Evolutionary conservation across 192 early-diverging fungal genomes (phyloP), one percentile per base, ranked within the genome.

Genomic region (Paraglomus occultum): DNA sequence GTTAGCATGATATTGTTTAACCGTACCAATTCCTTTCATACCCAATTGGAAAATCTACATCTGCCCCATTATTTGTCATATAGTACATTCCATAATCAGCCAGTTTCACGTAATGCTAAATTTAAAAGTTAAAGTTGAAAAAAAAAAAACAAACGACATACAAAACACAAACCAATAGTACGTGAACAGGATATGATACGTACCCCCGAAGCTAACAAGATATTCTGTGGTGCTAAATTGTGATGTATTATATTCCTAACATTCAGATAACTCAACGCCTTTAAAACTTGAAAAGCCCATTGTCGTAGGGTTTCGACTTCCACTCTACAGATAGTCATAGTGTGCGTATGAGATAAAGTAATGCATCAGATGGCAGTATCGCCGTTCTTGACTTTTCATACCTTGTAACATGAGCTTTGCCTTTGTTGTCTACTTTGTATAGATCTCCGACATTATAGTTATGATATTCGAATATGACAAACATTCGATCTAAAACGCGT

Each of bases 41-140:
- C 78, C 85, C 84, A 54, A 88, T 78, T 1, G 85, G 84, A 68
- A 88, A 88, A 57, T 87, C 82, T 1, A 88, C 82, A 63, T 86
- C 57, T 18, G 64, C 68, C 0, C 84, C 84, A 11, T 77, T 75
- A 31, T 77, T 72, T 6, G 87, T 88, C 82, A 88, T 87, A 52
- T 82, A 79, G 38, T 70, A 80, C 6, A 88, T 74, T 42, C 87
- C 87, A 73, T 81, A 84, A 46, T 87, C 81, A 8, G 71, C 75
- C 8, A 88, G 55, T 63, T 85, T 86, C 39, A 84, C 60, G 9
- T 70, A 42, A 8, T 73, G 54, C 82, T 83, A 65, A 53, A 51
- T 31, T 64, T 49, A 2, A 18, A 40, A 64, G 11, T 31, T 22
- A 1, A 46, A 11, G 45, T 20, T 46, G 46, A 38, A 11, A 67